Evolutionary conservation across 2,329 filamentous ascomycete species (phyloP), one percentile per base, ranked within the genome.

Genomic region (Alternaria brassicae): DNA sequence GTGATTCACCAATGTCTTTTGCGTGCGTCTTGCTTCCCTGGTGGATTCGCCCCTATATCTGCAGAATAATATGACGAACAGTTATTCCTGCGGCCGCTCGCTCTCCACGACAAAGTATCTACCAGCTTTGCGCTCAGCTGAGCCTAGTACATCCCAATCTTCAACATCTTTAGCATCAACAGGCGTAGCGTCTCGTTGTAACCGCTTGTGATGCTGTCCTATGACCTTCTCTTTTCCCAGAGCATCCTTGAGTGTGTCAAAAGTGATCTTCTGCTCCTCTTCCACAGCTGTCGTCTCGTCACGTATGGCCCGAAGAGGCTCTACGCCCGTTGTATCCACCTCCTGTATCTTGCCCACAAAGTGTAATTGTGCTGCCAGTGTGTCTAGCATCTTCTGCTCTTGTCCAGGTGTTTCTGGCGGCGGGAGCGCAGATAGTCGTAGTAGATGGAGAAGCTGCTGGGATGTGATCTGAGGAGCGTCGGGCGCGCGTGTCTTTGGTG

Each of bases 341-440:
- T 84, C 81, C 72, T 96, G 93, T 19, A 98, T 88, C 62, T 92
- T 87, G 61, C 87, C 88, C n/a, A 98, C 93, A 73, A 99, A 99
- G 71, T 91, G 89, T 0, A 99, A 85, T 74, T 99, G 95, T 30
- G 90, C 88, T 52, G 89, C 85, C 2, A 99, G 84, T 1, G 89
- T 93, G 21, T 84, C 74, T 3, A 96, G 84, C 86, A 97, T 92
- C 25, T 83, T 79, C 0, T 81, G 71, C 75, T 96, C 90, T 68
- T 93, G 89, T 51, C 82, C 82, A 2, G 81, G 65, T 2, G 83
- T 83, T 17, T 83, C 79, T 0, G 94, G 93, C 1, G 84, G 84
- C 0, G 94, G 93, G 0, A 99, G 88, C 13, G 94, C 93, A 4
- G 93, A 96, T 37, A 98, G 88, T 17, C 91, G 91, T 34, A 97